Evolutionary conservation across 805 yeast species (phyloP).

Genomic region (Candida hungchunana): DNA sequence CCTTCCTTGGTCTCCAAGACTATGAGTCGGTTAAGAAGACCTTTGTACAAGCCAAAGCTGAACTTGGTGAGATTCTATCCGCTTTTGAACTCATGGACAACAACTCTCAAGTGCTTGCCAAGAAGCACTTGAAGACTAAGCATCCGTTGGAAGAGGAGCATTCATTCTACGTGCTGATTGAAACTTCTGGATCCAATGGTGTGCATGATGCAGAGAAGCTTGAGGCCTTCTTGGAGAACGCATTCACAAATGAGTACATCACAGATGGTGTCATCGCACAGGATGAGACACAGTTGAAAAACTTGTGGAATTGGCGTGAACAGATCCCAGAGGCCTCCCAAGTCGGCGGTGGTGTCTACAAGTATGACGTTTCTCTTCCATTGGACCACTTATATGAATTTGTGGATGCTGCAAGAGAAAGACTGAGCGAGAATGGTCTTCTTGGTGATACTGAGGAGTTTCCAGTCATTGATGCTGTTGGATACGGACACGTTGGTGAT

Average conservation of each 20-base stretch:
- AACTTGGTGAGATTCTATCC: conserved; percentile 78
- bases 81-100: conserved; percentile 95
- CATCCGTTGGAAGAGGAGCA: conserved; percentile 82
- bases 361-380: conserved; percentile 94
- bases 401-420: conserved; percentile 70
- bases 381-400: conserved; percentile 74
- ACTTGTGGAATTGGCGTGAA: conserved; percentile 96
- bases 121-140: conserved; percentile 49
- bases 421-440: conserved; percentile 52
- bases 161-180: conserved; percentile 89
- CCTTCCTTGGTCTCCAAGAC: conserved; percentile 75
- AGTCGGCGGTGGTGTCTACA: conserved; percentile 89
- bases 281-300: conserved; percentile 80
- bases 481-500: conserved; percentile 98
- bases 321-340: conserved; percentile 86
- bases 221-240: conserved; percentile 74
- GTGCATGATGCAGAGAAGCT: conserved; percentile 92
- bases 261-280: conserved; percentile 96
- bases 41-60: conserved; percentile 72
- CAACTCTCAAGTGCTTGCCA: conserved; percentile 61
- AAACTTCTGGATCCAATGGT: conserved; percentile 92
- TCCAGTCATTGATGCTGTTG: conserved; percentile 87
- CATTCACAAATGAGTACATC: conserved; percentile 80
- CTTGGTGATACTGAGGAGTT: conserved; percentile 58
- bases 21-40: conserved; percentile 83